These are phyloP conservation scores for Calendula officinalis DNA, from an alignment of 129 eudicot genomes.

Conservation along the genomic window DNA sequence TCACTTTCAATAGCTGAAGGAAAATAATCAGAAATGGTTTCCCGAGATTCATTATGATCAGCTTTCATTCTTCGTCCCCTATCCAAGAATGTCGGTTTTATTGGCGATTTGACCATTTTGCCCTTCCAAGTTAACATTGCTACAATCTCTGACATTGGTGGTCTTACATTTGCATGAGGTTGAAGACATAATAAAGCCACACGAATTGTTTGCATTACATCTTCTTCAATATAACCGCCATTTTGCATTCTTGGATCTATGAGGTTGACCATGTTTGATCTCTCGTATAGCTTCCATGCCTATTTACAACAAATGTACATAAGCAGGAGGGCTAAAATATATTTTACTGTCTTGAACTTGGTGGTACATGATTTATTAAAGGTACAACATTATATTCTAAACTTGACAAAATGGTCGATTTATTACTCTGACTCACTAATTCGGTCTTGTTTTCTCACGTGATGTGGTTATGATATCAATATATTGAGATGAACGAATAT, in stretches of 20 bases:
- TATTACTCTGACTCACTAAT: no score
- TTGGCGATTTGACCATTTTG: slow-evolving; percentile 36
- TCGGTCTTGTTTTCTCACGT: no score
- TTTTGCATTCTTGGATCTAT: slow-evolving; percentile 53
- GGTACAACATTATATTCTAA: no score
- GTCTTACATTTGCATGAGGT: slow-evolving; percentile 54
- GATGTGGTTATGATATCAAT: no score
- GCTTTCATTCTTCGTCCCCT: slow-evolving; percentile 27
- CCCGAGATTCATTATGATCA: slow-evolving; percentile 41
- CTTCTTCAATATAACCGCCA: slow-evolving; percentile 45
- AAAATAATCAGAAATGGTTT: slow-evolving; percentile 43
- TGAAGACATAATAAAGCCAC: slow-evolving; percentile 62
- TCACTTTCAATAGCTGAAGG: slow-evolving; percentile 45
- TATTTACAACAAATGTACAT: slow-evolving; percentile 9
- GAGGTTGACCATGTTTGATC: slow-evolving; percentile 45
- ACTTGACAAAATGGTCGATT: no score
- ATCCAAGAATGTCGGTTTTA: slow-evolving; percentile 49
- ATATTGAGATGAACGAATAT: no score
- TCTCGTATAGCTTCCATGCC: slow-evolving; percentile 79
- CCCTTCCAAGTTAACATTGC: slow-evolving; percentile 51
- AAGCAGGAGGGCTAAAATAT: neutral
- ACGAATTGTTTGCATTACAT: slow-evolving; percentile 44
- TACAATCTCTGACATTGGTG: slow-evolving; percentile 67
- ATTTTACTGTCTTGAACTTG: no score
- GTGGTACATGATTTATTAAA: no score